Evolutionary conservation across 768 basidiomycete species (phyloP).

Genomic region (Phlegmacium glaucopus): DNA sequence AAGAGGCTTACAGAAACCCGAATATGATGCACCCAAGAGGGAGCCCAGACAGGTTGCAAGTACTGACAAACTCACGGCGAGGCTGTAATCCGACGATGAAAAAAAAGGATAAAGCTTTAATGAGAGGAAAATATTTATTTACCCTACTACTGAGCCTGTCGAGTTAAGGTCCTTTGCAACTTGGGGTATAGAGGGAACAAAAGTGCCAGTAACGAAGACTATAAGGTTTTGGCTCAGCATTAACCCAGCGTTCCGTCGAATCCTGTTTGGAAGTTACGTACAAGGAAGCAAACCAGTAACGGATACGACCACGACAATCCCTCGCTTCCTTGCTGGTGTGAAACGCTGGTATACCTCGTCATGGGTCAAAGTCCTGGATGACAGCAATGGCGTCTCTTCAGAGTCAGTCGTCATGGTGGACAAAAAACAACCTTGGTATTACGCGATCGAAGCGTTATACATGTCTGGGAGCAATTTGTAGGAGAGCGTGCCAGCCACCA

Average conservation of each 20-base stretch:
- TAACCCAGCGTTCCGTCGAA: no score
- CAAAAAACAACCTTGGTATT: no score
- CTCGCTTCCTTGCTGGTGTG: slow-evolving; percentile 42
- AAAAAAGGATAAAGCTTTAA: not conserved
- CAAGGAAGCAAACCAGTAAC: slow-evolving; percentile 61
- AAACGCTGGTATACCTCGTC: slow-evolving; percentile 57
- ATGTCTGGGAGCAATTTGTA: no score
- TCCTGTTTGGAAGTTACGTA: no score
- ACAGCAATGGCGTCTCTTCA: slow-evolving; percentile 34
- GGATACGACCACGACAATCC: slow-evolving; percentile 56
- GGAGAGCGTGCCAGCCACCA: no score
- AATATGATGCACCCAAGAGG: slow-evolving; percentile 31
- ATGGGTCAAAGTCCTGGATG: slow-evolving; percentile 14
- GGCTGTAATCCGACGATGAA: slow-evolving; percentile 12
- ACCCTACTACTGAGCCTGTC: slow-evolving; percentile 58
- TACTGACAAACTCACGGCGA: slow-evolving; percentile 34
- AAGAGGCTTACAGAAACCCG: slow-evolving; percentile 32
- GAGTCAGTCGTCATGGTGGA: not conserved
- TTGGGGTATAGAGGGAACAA: slow-evolving; percentile 73
- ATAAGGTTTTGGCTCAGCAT: not conserved
- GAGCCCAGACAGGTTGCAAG: slow-evolving; percentile 31
- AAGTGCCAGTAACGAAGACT: slow-evolving; percentile 71
- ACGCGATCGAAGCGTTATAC: no score
- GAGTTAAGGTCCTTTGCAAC: slow-evolving; percentile 64
- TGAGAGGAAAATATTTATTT: slow-evolving; percentile 13